Base-by-base conservation (phyloP, 805 yeast genomes). In the Starmerella vaccinii region DNA sequence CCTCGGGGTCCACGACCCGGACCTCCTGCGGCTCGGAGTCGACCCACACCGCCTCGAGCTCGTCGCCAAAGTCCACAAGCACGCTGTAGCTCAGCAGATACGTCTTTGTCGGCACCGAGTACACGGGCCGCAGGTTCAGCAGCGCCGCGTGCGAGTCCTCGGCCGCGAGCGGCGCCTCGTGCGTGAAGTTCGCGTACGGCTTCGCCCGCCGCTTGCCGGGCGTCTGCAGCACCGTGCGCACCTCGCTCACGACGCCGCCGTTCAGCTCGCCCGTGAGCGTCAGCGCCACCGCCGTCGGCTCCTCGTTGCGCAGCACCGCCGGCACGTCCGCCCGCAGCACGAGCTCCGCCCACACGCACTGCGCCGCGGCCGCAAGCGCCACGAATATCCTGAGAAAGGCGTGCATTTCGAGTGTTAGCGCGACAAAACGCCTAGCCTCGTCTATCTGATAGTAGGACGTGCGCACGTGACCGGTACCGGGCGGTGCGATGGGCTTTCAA, bases 11-110 rank as follows among this genome's bases (percentile, higher is more conserved):
- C 10, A 66, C 66, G 50, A 88, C 76, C 21, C 70, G 64, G 41
- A 84, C 68, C 15, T 59, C 56, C 10, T 50, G 47, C 35, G 53
- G 55, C 50, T 49, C 58, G 33, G 61, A 50, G 37, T 54, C 57
- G 24, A 56, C 44, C 57, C 55, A 54, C 46, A 54, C 27, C 51
- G 53, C 47, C 43, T 56, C 27, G 51, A 50, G 46, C 41, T 56
- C 60, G 9, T 19, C 41, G 16, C 41, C 41, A 32, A 52, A 53
- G 26, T 49, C 47, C 33, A 61, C 56, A 13, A 51, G 67, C 52
- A 86, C 67, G 58, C 75, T 76, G 59, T 84, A 70, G 27, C 76
- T 75, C 46, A 87, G 64, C 46, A 71, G 71, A 67, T 85, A 94
- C 41, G 69, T 69, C 46, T 55, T 51, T 15, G 51, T 35, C 33